phyloP scores from a whole-genome alignment of 1,139 yeast species.

The Candida sp. region DNA sequence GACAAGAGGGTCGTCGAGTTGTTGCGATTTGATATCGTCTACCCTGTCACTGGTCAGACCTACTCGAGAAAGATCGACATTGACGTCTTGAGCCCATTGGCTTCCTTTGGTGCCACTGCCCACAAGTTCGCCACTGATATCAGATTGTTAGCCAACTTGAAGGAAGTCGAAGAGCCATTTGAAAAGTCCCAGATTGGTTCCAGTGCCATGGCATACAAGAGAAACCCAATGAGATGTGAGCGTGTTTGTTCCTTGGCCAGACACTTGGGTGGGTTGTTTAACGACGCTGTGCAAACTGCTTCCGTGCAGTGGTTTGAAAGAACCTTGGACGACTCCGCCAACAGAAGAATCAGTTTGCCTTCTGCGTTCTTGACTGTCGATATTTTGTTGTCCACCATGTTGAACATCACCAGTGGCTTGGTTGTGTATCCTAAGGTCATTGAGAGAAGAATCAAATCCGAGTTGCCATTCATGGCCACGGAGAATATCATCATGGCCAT shows the following conservation, averaged over 20 bases:
- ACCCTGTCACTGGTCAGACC: constrained; percentile 99
- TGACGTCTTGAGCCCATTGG: constrained; percentile 90
- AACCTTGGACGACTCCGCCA: constrained; percentile 98
- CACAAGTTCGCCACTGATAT: constrained; percentile 99
- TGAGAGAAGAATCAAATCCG: constrained; percentile 93
- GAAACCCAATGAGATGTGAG: constrained; percentile 99
- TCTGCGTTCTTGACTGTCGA: constrained; percentile 97
- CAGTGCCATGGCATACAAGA: constrained; percentile 98
- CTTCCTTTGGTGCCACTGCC: constrained; percentile 94
- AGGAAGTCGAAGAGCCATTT: constrained; percentile 98
- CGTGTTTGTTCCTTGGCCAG: constrained; percentile 97
- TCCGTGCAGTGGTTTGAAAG: constrained; percentile 99
- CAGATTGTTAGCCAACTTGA: constrained; percentile 93
- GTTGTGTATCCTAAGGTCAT: constrained; percentile 99
- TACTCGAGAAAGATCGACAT: constrained; percentile 98
- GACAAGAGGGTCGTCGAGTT: constrained; percentile 94
- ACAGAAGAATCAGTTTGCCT: constrained; percentile 96
- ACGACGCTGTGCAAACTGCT: constrained; percentile 95
- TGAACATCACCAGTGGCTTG: constrained; percentile 91
- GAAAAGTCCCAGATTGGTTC: constrained; percentile 99
- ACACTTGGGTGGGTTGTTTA: constrained; percentile 90
- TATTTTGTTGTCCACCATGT: constrained; percentile 85
- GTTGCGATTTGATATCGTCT: constrained; percentile 91
- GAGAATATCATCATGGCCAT: constrained; percentile 99
- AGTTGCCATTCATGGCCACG: constrained; percentile 99